Base-by-base conservation (phyloP, 768 basidiomycete genomes). In the Amanita thiersii region DNA sequence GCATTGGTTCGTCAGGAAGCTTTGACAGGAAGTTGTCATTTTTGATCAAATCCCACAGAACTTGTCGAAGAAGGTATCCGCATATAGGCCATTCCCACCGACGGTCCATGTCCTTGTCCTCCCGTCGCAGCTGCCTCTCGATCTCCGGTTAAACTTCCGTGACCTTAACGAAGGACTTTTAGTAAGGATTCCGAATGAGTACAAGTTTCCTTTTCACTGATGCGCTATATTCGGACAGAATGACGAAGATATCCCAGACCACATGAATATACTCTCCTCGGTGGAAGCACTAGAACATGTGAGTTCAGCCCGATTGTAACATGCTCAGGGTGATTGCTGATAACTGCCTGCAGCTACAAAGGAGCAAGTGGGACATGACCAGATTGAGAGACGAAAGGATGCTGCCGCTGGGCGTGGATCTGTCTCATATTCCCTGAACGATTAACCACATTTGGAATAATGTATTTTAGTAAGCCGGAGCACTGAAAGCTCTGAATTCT, bases 221-320 rank as follows among this genome's bases (percentile, higher is more conserved):
- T 50, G 28, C 53, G 25, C 21, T 24, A 40, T 26, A 37, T 36
- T 47, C 48, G 40, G 11, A 23, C 50, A 75, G 75, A 75, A 77
- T 38, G 62, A 71, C 18, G 70, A 63, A 20, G 64, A 74, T 15
- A 58, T 74, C 21, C 84, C 84, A 6, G 77, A 86, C 47, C 81
- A 88, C 50, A 87, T 89, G 84, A 84, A 88, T 52, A 59, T 89
- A 15, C 52, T 89, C 10, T 68, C 80, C 6, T 63, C 62, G 8
- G 37, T 54, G 3, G 78, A 83, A 30, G 82, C 83, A 8, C 52
- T 67, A 12, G 61, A 62, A 26, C 80, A 86, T 55, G 86, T 86
- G 50, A 20, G 77, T 65, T 18, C 10, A 32, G 37, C 20, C 29
- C 21, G 14, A 26, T 37, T 28, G 41, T 19, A 24, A 39, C 38